Conservation (phyloP, 345 rosid genomes). For the Eucalyptus decipiens region DNA sequence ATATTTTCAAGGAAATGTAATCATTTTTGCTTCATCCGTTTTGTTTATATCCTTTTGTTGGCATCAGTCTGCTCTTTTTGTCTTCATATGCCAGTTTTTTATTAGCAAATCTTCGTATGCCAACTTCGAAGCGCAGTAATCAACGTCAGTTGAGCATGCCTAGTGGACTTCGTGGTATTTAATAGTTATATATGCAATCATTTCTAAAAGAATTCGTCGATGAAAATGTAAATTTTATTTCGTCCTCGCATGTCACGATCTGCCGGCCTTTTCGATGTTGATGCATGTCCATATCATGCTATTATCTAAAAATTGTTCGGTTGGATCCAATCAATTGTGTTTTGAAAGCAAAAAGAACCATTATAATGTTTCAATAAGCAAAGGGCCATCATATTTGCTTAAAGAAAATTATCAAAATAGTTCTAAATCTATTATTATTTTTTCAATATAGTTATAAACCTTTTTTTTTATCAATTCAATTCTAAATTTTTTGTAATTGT, state of each 20-base stretch:
- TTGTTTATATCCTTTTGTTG: background rate
- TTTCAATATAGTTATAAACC: too few relatives aligned
- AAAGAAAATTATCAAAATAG: too few relatives aligned
- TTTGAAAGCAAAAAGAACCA: background rate
- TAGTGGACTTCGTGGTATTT: background rate
- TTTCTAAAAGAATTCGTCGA: background rate
- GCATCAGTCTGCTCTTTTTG: background rate
- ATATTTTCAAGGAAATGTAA: background rate
- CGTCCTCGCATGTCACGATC: background rate
- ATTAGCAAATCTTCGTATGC: background rate
- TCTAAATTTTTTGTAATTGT: too few relatives aligned
- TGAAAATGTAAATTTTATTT: background rate
- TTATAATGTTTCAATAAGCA: background rate
- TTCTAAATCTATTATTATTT: too few relatives aligned
- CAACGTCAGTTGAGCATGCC: background rate
- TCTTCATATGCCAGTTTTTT: background rate
- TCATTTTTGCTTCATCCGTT: background rate
- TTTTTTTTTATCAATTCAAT: too few relatives aligned
- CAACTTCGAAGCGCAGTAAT: background rate
- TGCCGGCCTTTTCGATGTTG: background rate
- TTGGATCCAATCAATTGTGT: background rate
- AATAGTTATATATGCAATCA: background rate
- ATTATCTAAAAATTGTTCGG: background rate
- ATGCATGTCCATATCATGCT: background rate
- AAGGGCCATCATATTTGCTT: background rate